These are phyloP conservation scores for Populus euphratica DNA, from an alignment of 345 rosid genomes.

Conservation along the genomic window DNA sequence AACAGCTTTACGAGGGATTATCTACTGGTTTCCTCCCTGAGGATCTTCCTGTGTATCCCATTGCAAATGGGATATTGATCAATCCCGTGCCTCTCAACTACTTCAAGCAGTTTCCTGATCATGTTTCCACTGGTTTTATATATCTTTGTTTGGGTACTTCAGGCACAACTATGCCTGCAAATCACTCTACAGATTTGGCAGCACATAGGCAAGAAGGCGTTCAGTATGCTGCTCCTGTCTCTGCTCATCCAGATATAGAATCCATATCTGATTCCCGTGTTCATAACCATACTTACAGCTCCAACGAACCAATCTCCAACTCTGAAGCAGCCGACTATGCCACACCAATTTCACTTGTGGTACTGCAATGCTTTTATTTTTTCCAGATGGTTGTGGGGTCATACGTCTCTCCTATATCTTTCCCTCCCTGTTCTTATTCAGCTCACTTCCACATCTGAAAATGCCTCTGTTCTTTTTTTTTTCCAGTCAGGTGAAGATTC, in stretches of 20 bases:
- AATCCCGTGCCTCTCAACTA: constrained; percentile 74
- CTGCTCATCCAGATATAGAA: constrained; percentile 24
- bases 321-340: constrained; percentile 24
- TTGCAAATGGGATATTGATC: constrained; percentile 50
- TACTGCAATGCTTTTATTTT: constrained; percentile 24
- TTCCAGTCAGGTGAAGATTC: constrained; percentile 57
- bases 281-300: constrained; percentile 22
- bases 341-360: constrained; percentile 42
- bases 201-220: constrained; percentile 25
- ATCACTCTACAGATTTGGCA: constrained; percentile 16
- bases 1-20: constrained; percentile 77
- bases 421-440: neutral
- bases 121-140: constrained; percentile 74
- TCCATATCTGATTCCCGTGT: constrained; percentile 29
- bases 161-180: constrained; percentile 24
- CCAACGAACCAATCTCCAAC: constrained; percentile 30
- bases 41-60: constrained; percentile 82
- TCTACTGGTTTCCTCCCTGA: constrained; percentile 78
- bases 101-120: constrained; percentile 88
- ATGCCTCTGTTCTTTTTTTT: neutral
- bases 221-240: constrained; percentile 26
- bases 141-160: constrained; percentile 40
- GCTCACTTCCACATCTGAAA: neutral
- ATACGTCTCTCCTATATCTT: neutral
- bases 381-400: neutral